Evolutionary conservation across 2,329 filamentous ascomycete species (phyloP).

Genomic region (Ceratocystis variospora): DNA sequence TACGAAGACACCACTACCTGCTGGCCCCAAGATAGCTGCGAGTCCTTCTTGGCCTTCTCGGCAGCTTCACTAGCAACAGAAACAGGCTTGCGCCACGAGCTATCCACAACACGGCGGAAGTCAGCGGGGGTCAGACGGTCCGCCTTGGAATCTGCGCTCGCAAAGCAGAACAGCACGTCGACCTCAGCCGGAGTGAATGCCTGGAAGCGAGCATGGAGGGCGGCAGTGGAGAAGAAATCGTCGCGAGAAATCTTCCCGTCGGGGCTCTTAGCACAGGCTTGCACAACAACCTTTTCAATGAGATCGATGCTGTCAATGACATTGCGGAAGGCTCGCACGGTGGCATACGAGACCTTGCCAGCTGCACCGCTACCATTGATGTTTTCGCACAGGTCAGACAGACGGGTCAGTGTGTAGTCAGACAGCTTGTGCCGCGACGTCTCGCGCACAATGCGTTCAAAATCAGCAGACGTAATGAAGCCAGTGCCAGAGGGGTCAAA

Average conservation of each 20-base stretch:
- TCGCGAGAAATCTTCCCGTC: conserved; percentile 90
- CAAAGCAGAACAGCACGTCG: conserved; percentile 97
- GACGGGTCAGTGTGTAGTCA: conserved; percentile 82
- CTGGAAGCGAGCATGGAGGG: conserved; percentile 81
- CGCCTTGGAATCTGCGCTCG: conserved; percentile 72
- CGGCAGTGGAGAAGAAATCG: conserved; percentile 90
- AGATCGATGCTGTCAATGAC: conserved; percentile 96
- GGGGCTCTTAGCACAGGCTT: conserved; percentile 65
- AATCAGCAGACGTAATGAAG: conserved; percentile 89
- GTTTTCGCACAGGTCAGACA: conserved; percentile 76
- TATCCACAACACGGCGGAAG: conserved; percentile 89
- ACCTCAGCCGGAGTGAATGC: conserved; percentile 98
- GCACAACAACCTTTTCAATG: conserved; percentile 82
- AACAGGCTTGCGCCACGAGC: conserved; percentile 63
- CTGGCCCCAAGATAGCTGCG: conserved; percentile 21
- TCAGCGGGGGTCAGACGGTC: conserved; percentile 59
- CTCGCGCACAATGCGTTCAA: conserved; percentile 90
- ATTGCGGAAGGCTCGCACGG: conserved; percentile 95
- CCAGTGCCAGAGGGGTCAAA: conserved; percentile 88
- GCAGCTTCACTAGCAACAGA: conserved; percentile 26
- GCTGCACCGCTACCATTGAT: conserved; percentile 45
- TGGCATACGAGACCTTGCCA: conserved; percentile 93
- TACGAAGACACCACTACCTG: conserved; percentile 57
- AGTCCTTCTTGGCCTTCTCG: conserved; percentile 28
- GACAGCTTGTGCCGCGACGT: conserved; percentile 93